Conservation (phyloP, 345 rosid species). For the Dipteronia sinensis region DNA sequence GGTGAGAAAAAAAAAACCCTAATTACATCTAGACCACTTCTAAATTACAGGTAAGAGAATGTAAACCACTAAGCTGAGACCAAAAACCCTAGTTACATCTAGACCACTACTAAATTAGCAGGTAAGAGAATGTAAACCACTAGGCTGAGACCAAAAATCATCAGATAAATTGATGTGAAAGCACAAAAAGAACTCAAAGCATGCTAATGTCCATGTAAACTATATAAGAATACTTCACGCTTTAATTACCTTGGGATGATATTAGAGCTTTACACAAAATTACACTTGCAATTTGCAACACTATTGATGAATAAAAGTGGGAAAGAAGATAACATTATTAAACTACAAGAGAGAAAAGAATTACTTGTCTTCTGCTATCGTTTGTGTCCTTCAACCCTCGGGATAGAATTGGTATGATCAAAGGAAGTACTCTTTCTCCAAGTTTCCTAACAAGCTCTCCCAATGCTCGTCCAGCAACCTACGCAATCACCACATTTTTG, state of each 20-base stretch:
- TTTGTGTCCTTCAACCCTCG: conserved; percentile 72
- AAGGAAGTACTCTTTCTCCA: conserved; percentile 99
- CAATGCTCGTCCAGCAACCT: conserved; percentile 93
- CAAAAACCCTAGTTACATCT: not conserved
- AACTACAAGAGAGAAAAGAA: conserved; percentile 10
- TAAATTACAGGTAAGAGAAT: not conserved
- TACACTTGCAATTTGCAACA: not conserved
- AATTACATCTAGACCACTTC: not conserved
- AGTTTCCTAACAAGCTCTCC: conserved; percentile 99
- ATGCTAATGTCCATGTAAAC: not conserved
- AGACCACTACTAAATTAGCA: not conserved
- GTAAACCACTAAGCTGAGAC: not conserved
- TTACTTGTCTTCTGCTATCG: conserved; percentile 92
- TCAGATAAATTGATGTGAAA: not conserved
- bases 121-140: not conserved
- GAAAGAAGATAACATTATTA: not conserved
- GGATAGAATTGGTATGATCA: conserved; percentile 89
- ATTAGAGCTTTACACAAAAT: not conserved
- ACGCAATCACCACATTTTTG: conserved; percentile 13
- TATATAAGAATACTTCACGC: not conserved
- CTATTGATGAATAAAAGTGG: not conserved
- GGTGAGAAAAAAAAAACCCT: not conserved
- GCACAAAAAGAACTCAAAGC: not conserved
- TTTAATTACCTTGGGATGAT: not conserved
- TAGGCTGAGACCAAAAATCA: not conserved